Conservation (phyloP, 2,329 filamentous ascomycete genomes). For the Aspergillus spinulosporus region DNA sequence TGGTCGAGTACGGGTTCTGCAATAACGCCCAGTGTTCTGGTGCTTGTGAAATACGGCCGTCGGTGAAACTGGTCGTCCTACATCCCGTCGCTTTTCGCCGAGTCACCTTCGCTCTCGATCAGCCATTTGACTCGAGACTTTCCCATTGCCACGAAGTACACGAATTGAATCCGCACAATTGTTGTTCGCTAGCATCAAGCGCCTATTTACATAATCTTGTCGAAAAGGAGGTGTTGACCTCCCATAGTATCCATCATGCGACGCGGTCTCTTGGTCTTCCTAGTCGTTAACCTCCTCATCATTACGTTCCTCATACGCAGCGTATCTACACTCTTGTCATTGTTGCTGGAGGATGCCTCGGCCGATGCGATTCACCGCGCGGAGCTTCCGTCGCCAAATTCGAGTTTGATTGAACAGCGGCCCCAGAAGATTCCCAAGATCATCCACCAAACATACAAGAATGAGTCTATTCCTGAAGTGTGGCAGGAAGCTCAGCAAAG, state of each 20-base stretch:
- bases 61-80: neutral
- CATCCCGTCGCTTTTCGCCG: conserved; percentile 1
- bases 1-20: neutral
- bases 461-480: conserved; percentile 65
- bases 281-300: conserved; percentile 64
- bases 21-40: neutral
- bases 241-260: conserved; percentile 52
- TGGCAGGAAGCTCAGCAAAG: conserved; percentile 67
- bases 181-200: neutral
- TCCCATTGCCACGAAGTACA: conserved; percentile 10
- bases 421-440: conserved; percentile 71
- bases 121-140: neutral
- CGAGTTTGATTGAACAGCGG: conserved; percentile 56
- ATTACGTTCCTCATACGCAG: conserved; percentile 64
- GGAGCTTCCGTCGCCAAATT: conserved; percentile 66
- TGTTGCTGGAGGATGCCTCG: conserved; percentile 67
- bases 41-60: neutral
- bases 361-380: conserved; percentile 66
- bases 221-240: conserved; percentile 10
- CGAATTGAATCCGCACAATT: conserved; percentile 11
- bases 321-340: conserved; percentile 69
- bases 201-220: neutral
- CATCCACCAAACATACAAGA: conserved; percentile 75
- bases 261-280: conserved; percentile 61
- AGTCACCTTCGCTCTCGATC: conserved; percentile 6